Conservation (phyloP, 176 grass and related monocot genomes). For the Cymbopogon citratus region DNA sequence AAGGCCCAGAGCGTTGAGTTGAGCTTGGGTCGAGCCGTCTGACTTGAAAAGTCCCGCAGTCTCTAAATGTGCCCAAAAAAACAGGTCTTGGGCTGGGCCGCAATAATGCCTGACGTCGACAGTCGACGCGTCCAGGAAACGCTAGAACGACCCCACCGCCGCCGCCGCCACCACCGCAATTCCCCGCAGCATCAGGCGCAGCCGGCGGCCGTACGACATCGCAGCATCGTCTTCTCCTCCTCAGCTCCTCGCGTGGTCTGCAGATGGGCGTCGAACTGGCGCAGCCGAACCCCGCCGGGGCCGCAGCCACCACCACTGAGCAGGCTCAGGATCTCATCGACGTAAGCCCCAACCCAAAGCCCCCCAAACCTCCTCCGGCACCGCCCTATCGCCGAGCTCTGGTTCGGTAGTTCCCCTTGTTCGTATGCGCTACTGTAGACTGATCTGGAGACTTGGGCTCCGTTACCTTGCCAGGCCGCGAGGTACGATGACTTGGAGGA, state of each 20-base stretch:
- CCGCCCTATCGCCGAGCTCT: neutral
- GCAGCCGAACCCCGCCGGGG: neutral
- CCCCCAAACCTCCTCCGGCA: neutral
- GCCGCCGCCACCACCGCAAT: slow-evolving; percentile 2
- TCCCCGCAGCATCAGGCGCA: neutral
- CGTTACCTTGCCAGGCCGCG: slow-evolving; percentile 46
- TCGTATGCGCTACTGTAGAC: neutral
- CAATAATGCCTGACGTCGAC: neutral
- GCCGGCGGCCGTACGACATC: neutral
- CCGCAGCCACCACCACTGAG: neutral
- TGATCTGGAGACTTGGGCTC: neutral
- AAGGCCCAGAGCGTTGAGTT: too few relatives aligned
- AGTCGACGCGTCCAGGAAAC: neutral
- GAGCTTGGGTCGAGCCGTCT: too few relatives aligned
- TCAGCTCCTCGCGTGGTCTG: neutral
- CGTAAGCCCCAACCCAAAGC: slow-evolving; percentile 15
- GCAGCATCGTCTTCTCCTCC: neutral
- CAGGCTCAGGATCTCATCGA: slow-evolving; percentile 50
- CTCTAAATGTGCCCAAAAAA: too few relatives aligned
- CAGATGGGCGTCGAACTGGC: slow-evolving; percentile 38
- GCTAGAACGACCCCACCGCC: neutral
- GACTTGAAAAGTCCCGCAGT: too few relatives aligned
- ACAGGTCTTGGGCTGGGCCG: neutral
- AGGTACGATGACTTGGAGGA: slow-evolving; percentile 93
- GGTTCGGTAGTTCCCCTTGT: neutral